Conservation (phyloP, 371 early-diverging fungal genomes). For the Funneliformis caledonium region DNA sequence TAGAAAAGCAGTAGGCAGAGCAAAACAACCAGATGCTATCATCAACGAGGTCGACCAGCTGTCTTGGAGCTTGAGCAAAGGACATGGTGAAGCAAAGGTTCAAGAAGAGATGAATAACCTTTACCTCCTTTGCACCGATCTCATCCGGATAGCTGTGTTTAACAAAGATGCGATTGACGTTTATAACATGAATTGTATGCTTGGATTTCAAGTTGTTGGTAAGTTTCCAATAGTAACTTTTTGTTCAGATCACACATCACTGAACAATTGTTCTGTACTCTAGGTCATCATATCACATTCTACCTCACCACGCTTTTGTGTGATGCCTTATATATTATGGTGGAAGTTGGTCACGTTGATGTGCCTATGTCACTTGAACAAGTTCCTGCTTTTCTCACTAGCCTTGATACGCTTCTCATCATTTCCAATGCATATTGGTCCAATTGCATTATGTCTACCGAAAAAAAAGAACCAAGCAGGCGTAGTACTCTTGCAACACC, state of each 20-base stretch:
- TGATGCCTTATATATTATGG: conserved; percentile 24
- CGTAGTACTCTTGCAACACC: conserved; percentile 16
- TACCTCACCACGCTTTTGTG: conserved; percentile 35
- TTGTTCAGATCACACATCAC: conserved; percentile 31
- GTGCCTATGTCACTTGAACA: conserved; percentile 38
- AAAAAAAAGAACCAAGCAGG: conserved; percentile 31
- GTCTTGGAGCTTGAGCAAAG: conserved; percentile 30
- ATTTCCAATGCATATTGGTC: conserved; percentile 15
- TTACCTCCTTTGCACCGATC: conserved; percentile 31
- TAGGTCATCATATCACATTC: conserved; percentile 32
- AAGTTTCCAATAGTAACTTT: conserved; percentile 32
- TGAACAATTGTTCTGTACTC: not conserved
- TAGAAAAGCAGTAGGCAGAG: conserved; percentile 22
- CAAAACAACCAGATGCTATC: conserved; percentile 22
- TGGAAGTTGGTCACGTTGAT: conserved; percentile 20
- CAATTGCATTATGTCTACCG: conserved; percentile 31
- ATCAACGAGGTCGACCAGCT: conserved; percentile 18
- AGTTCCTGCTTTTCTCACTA: conserved; percentile 20
- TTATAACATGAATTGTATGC: conserved; percentile 35
- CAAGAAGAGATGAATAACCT: conserved; percentile 35
- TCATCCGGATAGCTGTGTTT: conserved; percentile 11
- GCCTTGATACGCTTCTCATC: conserved; percentile 23
- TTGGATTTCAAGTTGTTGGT: conserved; percentile 30
- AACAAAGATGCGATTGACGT: conserved; percentile 32
- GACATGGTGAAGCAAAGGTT: conserved; percentile 28